Conservation (phyloP, 1,284 basidiomycete species). For the Fomitopsis schrenkii region DNA sequence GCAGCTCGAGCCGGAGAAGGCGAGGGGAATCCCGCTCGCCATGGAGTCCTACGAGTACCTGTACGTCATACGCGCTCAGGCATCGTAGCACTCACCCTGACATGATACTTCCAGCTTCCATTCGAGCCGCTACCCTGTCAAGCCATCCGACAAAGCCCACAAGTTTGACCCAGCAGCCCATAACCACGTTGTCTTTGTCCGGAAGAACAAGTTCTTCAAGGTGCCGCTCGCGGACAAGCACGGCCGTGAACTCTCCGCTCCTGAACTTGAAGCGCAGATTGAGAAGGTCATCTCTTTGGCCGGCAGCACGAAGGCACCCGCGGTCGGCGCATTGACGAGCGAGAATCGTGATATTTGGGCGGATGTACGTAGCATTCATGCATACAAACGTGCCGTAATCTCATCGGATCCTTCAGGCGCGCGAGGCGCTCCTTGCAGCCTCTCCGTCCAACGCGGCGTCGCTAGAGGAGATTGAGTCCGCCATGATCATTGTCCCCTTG, state of each 20-base stretch:
- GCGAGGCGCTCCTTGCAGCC: constrained; percentile 62
- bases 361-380: constrained; percentile 45
- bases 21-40: constrained; percentile 79
- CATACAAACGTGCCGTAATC: background rate
- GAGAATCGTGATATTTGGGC: constrained; percentile 93
- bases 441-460: constrained; percentile 63
- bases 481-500: constrained; percentile 84
- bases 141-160: constrained; percentile 78
- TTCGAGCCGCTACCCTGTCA: constrained; percentile 80
- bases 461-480: constrained; percentile 83
- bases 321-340: constrained; percentile 82
- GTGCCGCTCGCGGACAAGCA: constrained; percentile 63
- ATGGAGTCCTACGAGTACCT: constrained; percentile 97
- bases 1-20: constrained; percentile 87
- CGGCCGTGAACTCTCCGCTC: constrained; percentile 67
- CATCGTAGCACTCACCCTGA: background rate
- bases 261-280: constrained; percentile 84
- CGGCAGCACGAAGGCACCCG: constrained; percentile 50
- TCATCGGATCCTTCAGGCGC: constrained; percentile 37
- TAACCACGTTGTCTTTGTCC: constrained; percentile 88
- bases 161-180: constrained; percentile 78
- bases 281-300: constrained; percentile 71
- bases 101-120: constrained; percentile 66
- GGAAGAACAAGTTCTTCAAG: constrained; percentile 90
- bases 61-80: constrained; percentile 34